Evolutionary conservation across 176 grass and related monocot species (phyloP), one percentile per base, ranked within the genome.

Genomic region (Bothriochloa decipiens): DNA sequence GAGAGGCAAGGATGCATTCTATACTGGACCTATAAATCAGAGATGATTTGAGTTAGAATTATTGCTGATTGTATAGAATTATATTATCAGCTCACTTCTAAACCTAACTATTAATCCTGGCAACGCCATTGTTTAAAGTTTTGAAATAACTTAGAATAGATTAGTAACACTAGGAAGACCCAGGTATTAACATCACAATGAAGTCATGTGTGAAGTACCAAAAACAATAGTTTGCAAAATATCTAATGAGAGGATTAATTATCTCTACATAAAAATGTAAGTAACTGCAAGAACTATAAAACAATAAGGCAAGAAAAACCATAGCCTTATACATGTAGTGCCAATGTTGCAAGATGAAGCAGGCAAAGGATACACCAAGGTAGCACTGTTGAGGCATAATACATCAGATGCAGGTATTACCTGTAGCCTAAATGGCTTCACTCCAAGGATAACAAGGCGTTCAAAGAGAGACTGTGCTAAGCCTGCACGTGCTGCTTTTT

Each of bases 341-440:
- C 5, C 42, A 65, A 57, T 36, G 29, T 23, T 13, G 68, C 13
- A 1, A 13, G n/a, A 73, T 4, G 2, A 78, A 64, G 29, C 29
- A 62, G 41, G 17, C 3, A 75, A 68, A 63, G 29, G n/a, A 63
- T 52, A 63, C 15, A 62, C 64, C 47, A 75, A 20, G 8, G 28
- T 41, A 75, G 25, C 45, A 67, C 57, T 86, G 12, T 17, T 39
- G 47, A 69, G 27, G 32, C 11, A 57, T 12, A 66, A 40, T 11
- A 47, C 60, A 88, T 11, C 22, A 81, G 32, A 47, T 1, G 40
- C 7, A 64, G 37, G 10, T 6, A 27, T 81, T 89, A 99, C 97
- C 97, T 99, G 97, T 53, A 99, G 85, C 82, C 97, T 94, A 88
- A 99, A 99, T 79, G 97, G 97, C 82, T 99, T 99, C 64, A 96